These are phyloP conservation scores for Daldinia eschscholtzii DNA, from an alignment of 2,329 filamentous ascomycete species.

Conservation along the genomic window DNA sequence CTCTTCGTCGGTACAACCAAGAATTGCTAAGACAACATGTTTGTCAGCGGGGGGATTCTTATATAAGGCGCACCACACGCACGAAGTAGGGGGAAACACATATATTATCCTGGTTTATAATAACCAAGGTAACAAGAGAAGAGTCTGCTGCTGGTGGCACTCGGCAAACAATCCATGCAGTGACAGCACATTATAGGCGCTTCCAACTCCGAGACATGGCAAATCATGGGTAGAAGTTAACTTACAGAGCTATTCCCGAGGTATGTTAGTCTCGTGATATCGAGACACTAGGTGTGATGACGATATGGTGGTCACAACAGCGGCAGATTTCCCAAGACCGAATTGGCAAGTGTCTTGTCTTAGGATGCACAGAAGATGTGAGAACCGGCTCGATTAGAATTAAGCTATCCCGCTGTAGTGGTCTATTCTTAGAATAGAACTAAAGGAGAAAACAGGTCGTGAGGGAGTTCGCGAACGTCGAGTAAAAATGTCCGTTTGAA, in stretches of 20 bases:
- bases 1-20: conserved; percentile 11
- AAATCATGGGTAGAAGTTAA: conserved; percentile 33
- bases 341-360: conserved; percentile 17
- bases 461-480: conserved; percentile 5
- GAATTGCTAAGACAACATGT: conserved; percentile 14
- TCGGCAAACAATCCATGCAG: conserved; percentile 24
- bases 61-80: conserved; percentile 21
- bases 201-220: conserved; percentile 8
- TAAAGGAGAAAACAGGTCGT: neutral
- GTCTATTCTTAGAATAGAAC: conserved; percentile 7
- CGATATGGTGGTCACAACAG: conserved; percentile 27
- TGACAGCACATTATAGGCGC: conserved; percentile 24
- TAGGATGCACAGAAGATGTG: conserved; percentile 17
- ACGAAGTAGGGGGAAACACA: neutral
- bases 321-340: conserved; percentile 17
- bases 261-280: conserved; percentile 33
- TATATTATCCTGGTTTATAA: conserved; percentile 4
- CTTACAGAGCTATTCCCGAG: conserved; percentile 35
- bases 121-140: neutral
- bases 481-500: conserved; percentile 7
- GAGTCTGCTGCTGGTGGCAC: conserved; percentile 9
- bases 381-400: conserved; percentile 35
- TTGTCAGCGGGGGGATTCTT: conserved; percentile 32
- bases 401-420: conserved; percentile 15
- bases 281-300: conserved; percentile 21